phyloP scores from a whole-genome alignment of 23 red algal genomes.

The Gracilaria caudata region DNA sequence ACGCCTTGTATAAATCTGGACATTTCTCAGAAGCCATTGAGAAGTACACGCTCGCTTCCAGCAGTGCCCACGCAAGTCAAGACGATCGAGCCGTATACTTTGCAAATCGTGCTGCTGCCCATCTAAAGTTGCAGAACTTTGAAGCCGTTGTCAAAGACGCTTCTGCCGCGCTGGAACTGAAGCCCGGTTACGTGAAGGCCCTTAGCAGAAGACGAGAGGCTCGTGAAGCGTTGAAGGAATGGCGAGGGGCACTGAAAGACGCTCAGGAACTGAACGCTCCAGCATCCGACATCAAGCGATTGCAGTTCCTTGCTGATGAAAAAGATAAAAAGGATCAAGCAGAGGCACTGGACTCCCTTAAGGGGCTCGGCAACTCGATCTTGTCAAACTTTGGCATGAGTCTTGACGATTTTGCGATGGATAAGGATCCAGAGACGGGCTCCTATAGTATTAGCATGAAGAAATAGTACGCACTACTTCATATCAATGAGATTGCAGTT shows the following conservation, averaged over 20 bases:
- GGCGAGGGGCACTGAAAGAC: slow-evolving; percentile 58
- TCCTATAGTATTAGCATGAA: slow-evolving; percentile 70
- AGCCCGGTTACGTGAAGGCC: slow-evolving; percentile 64
- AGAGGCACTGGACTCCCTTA: slow-evolving; percentile 82
- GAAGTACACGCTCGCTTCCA: slow-evolving; percentile 71
- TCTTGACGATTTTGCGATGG: slow-evolving; percentile 80
- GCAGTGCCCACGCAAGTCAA: slow-evolving; percentile 53
- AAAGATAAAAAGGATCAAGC: slow-evolving; percentile 66
- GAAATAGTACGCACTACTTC: neutral
- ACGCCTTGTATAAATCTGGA: slow-evolving; percentile 59
- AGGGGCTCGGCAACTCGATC: slow-evolving; percentile 89
- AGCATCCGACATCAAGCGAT: slow-evolving; percentile 27
- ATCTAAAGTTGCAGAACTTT: slow-evolving; percentile 68
- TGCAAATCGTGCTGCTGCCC: slow-evolving; percentile 81
- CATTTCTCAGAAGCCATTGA: slow-evolving; percentile 75
- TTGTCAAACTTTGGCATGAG: slow-evolving; percentile 86
- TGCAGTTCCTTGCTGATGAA: slow-evolving; percentile 38
- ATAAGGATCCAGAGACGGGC: slow-evolving; percentile 61
- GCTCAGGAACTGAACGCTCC: slow-evolving; percentile 46
- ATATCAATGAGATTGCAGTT: neutral
- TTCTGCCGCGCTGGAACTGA: slow-evolving; percentile 40
- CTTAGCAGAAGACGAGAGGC: slow-evolving; percentile 50
- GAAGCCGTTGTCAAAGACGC: slow-evolving; percentile 41
- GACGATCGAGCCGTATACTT: slow-evolving; percentile 59
- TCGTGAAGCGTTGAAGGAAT: slow-evolving; percentile 23